These are phyloP conservation scores for Venturia oleaginea DNA, from an alignment of 2,329 filamentous ascomycete genomes.

Conservation along the genomic window DNA sequence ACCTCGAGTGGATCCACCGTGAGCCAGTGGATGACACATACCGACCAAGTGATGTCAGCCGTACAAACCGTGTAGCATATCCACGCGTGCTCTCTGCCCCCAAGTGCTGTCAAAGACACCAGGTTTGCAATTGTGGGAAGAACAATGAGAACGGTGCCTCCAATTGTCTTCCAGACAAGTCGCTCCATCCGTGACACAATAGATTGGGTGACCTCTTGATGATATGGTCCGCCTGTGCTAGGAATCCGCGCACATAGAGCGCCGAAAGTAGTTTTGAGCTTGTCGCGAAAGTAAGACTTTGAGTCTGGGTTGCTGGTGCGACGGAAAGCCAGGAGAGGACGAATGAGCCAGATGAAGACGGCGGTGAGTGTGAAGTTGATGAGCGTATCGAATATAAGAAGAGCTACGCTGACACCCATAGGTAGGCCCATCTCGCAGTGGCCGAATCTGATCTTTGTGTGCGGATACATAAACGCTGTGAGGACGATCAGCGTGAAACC, in stretches of 20 bases:
- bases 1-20: conserved; percentile 22
- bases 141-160: conserved; percentile 29
- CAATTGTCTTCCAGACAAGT: conserved; percentile 23
- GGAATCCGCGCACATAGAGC: conserved; percentile 13
- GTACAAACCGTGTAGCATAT: conserved; percentile 33
- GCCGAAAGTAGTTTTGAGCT: conserved; percentile 15
- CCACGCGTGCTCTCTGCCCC: conserved; percentile 31
- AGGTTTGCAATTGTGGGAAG: conserved; percentile 32
- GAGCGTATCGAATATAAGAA: conserved; percentile 30
- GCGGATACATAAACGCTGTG: conserved; percentile 24
- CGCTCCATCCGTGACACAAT: conserved; percentile 16
- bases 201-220: background rate
- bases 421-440: conserved; percentile 33
- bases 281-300: conserved; percentile 3
- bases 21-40: conserved; percentile 28
- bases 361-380: conserved; percentile 33
- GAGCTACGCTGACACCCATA: conserved; percentile 25
- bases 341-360: conserved; percentile 30
- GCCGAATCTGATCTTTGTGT: conserved; percentile 25
- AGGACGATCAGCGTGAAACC: conserved; percentile 25
- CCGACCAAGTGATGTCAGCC: conserved; percentile 30
- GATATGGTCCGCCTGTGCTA: background rate
- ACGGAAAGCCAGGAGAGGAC: conserved; percentile 22
- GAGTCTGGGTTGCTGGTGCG: conserved; percentile 1
- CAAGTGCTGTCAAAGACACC: conserved; percentile 22